Evolutionary conservation across 2,329 filamentous ascomycete genomes (phyloP).

Genomic region (Arthrobotrys pseudoclavata): DNA sequence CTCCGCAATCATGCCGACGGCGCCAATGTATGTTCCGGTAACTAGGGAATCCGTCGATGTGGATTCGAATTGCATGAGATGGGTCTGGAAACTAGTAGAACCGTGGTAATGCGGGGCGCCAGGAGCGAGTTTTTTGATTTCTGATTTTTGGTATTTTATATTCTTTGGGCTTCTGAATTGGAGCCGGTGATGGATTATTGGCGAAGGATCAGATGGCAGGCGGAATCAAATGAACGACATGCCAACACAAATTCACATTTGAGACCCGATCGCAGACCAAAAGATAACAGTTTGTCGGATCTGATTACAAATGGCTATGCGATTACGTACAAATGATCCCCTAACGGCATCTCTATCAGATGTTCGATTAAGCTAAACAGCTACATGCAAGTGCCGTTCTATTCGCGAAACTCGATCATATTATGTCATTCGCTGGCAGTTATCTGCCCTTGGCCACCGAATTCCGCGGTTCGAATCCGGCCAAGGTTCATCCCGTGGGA

Average conservation of each 20-base stretch:
- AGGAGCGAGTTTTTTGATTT: constrained; percentile 12
- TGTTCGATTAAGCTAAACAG: neutral
- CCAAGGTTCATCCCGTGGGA: constrained; percentile 7
- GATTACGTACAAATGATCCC: constrained; percentile 43
- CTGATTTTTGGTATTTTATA: neutral
- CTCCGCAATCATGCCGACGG: constrained; percentile 22
- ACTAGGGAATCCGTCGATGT: constrained; percentile 4
- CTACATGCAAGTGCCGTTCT: constrained; percentile 16
- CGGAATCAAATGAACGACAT: constrained; percentile 17
- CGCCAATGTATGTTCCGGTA: neutral
- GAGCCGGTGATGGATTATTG: neutral
- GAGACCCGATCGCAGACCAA: neutral
- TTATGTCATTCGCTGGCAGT: constrained; percentile 38
- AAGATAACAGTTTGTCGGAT: constrained; percentile 25
- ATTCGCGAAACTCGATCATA: constrained; percentile 13
- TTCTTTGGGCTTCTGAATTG: constrained; percentile 7
- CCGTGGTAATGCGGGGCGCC: neutral
- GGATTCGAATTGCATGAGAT: constrained; percentile 19
- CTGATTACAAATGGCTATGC: constrained; percentile 41
- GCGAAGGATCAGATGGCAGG: constrained; percentile 15
- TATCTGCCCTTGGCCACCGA: neutral
- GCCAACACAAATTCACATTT: constrained; percentile 1
- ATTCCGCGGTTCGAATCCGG: constrained; percentile 32
- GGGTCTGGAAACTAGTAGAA: constrained; percentile 23
- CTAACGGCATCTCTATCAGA: constrained; percentile 9